phyloP scores from a whole-genome alignment of 176 grass and related monocot species.

The Hsuehochloa calcarea region DNA sequence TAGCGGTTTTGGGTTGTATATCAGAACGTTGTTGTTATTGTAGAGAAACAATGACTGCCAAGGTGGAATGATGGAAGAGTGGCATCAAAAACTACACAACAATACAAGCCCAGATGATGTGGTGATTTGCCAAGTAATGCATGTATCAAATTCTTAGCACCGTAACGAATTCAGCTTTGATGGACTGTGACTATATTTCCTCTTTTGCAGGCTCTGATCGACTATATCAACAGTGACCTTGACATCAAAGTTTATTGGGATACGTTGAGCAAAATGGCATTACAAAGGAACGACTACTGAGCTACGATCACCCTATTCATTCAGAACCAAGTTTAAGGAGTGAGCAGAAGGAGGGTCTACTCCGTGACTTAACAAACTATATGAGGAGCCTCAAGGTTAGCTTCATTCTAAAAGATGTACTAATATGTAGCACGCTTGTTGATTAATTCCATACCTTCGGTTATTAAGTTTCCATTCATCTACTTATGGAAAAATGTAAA shows the following conservation, averaged over 20 bases:
- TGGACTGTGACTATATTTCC: constrained; percentile 18
- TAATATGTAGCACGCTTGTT: constrained; percentile 26
- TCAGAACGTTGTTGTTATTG: constrained; percentile 3
- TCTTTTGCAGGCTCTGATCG: constrained; percentile 70
- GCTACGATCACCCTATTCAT: constrained; percentile 89
- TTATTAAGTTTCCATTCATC: background rate
- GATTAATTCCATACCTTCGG: background rate
- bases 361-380: constrained; percentile 76
- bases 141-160: constrained; percentile 13
- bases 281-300: constrained; percentile 78
- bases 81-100: constrained; percentile 97
- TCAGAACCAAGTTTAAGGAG: constrained; percentile 79
- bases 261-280: constrained; percentile 80
- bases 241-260: constrained; percentile 86
- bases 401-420: background rate
- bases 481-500: background rate
- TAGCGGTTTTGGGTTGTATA: background rate
- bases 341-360: constrained; percentile 75
- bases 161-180: constrained; percentile 11
- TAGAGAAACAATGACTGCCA: constrained; percentile 94
- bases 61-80: constrained; percentile 98
- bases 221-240: constrained; percentile 81
- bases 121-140: constrained; percentile 84
- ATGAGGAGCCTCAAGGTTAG: constrained; percentile 81
- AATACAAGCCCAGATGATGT: constrained; percentile 99